Conservation (phyloP, 2,329 filamentous ascomycete genomes). For the Penicillium sp. region DNA sequence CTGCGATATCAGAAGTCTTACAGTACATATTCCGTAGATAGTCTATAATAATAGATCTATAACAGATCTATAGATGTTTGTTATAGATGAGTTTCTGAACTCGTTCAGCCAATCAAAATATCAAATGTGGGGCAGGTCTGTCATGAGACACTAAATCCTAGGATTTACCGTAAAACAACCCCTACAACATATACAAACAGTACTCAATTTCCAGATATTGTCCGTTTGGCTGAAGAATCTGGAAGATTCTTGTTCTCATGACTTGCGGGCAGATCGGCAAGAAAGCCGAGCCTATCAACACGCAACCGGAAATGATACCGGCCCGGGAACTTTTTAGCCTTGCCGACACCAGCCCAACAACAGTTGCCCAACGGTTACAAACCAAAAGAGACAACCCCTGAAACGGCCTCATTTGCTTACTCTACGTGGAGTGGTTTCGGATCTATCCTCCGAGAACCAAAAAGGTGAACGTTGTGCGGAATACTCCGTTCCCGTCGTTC, state of each 20-base stretch:
- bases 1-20: too few species aligned
- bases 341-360: not conserved
- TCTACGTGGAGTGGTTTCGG: constrained; percentile 5
- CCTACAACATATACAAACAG: not conserved
- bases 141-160: not conserved
- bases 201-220: not conserved
- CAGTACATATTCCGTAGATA: too few species aligned
- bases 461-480: constrained; percentile 2
- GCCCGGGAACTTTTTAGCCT: not conserved
- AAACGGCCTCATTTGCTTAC: not conserved
- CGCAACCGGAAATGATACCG: constrained; percentile 5
- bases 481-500: not conserved
- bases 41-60: too few species aligned
- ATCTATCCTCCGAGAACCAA: not conserved
- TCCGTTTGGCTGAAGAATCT: not conserved
- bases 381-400: not conserved
- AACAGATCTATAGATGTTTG: too few species aligned
- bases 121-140: too few species aligned
- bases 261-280: constrained; percentile 10
- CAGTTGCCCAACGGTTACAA: not conserved
- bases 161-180: not conserved
- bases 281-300: constrained; percentile 13
- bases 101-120: too few species aligned
- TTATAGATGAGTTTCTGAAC: too few species aligned
- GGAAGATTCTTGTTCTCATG: not conserved